phyloP scores from a whole-genome alignment of 176 grass and related monocot species.

The Thinopyrum elongatum region DNA sequence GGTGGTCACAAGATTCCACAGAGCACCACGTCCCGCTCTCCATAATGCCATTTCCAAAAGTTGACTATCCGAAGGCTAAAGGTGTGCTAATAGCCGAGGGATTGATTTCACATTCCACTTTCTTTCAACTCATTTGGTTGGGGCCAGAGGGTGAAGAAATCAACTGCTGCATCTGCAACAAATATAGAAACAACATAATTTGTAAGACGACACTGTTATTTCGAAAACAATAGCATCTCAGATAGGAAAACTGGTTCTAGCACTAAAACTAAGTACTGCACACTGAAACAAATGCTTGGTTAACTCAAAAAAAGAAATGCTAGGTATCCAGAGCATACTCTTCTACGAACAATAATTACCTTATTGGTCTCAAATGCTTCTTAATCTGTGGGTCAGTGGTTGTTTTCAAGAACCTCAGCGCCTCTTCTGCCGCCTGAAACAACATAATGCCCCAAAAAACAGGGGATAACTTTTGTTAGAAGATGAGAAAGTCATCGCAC shows the following conservation, averaged over 20 bases:
- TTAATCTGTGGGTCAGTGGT: constrained; percentile 48
- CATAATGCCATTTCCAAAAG: not conserved
- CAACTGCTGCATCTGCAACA: constrained; percentile 41
- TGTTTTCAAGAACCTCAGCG: constrained; percentile 49
- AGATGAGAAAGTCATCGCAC: not conserved
- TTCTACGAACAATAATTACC: constrained; percentile 26
- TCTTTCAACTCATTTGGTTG: constrained; percentile 27
- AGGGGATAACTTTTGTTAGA: not conserved
- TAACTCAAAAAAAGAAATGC: not conserved
- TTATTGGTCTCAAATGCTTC: constrained; percentile 50
- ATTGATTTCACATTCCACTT: constrained; percentile 7
- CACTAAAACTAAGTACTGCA: not conserved
- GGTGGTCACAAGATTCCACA: constrained; percentile 25
- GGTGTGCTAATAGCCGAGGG: not conserved
- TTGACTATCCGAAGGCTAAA: not conserved
- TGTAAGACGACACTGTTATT: not conserved
- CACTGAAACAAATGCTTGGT: not conserved
- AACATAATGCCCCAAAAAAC: not conserved
- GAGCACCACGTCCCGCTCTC: not conserved
- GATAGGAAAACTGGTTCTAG: not conserved
- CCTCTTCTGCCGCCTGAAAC: constrained; percentile 60
- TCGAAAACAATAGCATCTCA: not conserved
- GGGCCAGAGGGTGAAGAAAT: not conserved
- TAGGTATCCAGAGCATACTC: not conserved
- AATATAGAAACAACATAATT: not conserved